Base-by-base conservation (phyloP, 352 stramenopile genomes). In the Pythium brachiatum region DNA sequence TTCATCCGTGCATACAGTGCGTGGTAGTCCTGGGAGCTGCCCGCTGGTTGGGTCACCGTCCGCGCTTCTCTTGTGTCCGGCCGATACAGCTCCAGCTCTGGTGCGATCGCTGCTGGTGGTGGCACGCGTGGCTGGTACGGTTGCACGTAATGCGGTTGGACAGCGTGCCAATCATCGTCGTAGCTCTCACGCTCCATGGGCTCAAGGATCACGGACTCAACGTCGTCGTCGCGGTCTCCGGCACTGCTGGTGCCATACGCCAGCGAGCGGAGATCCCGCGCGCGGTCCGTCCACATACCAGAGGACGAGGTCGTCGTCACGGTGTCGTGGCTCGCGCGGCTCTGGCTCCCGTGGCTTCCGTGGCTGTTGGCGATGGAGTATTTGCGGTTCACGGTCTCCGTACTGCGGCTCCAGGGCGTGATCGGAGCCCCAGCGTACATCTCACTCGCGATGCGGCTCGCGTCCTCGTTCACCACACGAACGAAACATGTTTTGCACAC, bases 401-500 rank as follows among this genome's bases (percentile, higher is more conserved):
- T 44, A 15, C 34, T 7, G 5, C 52, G 51, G 18, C 31, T 12
- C 58, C 58, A 65, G 29, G 58, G 58, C 38, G 58, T 59, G 27
- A 65, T 47, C 8, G 36, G 36, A 21, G 46, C 58, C 38, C 58
- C 58, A 11, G 46, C 34, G 29, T 65, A 43, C 48, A 65, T 56
- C 39, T 65, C 58, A 21, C 36, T 46, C 11, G 58, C 58, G 27
- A 65, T 59, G 26, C 58, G 58, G 39, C 51, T 41, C 25, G 58
- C 39, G 50, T 65, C 58, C 6, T 65, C 58, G 38, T 65, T 65
- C 4, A 65, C 58, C 2, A 48, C 48, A 20, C 50, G 36, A 31
- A 65, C 39, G 18, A 65, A 46, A 27, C 58, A 65, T 4, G 58
- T 58, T 50, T 65, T 65, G 50, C 58, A 65, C 2, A 65, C 29